These are phyloP conservation scores for Hypoxylon sp. DNA, from an alignment of 2,329 filamentous ascomycete species.

Conservation along the genomic window DNA sequence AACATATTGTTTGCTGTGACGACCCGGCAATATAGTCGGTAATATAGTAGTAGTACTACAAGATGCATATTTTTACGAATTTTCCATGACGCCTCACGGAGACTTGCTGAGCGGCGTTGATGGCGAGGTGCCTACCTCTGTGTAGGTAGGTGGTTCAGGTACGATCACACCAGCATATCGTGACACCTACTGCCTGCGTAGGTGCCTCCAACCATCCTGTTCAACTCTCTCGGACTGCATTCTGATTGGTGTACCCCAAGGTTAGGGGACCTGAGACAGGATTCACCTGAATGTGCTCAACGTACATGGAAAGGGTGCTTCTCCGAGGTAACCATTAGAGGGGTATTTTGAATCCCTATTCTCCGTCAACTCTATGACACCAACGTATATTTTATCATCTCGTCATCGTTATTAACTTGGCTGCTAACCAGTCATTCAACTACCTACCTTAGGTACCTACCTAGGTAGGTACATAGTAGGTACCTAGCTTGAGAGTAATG, in stretches of 20 bases:
- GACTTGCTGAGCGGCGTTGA: background rate
- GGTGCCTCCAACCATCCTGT: no score
- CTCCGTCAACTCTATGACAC: background rate
- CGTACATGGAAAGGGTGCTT: background rate
- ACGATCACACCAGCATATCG: background rate
- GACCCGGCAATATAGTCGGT: background rate
- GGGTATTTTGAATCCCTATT: no score
- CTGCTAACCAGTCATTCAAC: no score
- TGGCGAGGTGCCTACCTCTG: no score
- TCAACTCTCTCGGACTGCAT: constrained; percentile 5
- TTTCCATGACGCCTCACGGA: constrained; percentile 6
- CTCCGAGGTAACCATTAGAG: background rate
- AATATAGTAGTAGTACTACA: constrained; percentile 6
- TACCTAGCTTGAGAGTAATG: background rate
- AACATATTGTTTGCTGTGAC: constrained; percentile 6
- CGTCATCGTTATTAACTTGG: no score
- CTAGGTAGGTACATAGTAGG: no score
- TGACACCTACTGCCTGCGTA: constrained; percentile 9
- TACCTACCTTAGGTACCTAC: no score
- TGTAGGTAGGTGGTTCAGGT: constrained; percentile 10
- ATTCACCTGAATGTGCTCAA: background rate
- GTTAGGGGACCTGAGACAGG: background rate
- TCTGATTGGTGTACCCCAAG: background rate
- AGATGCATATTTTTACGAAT: background rate
- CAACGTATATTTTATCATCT: background rate